Conservation (phyloP, 2,329 filamentous ascomycete species). For the Colletotrichum tanaceti region DNA sequence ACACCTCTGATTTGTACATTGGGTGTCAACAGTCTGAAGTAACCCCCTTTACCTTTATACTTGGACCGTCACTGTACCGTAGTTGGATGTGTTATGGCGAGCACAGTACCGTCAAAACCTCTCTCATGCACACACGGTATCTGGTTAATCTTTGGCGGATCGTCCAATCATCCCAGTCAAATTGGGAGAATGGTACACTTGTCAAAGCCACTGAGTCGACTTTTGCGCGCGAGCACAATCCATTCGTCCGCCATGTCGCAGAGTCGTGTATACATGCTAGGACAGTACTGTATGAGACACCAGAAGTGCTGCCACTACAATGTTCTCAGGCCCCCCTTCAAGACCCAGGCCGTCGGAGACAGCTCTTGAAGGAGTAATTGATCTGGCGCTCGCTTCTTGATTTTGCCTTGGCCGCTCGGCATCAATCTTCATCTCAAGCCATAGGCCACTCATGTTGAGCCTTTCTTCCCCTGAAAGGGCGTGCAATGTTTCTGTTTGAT, state of each 20-base stretch:
- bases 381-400: constrained; percentile 8
- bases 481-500: constrained; percentile 35
- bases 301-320: too few species aligned
- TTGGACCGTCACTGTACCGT: not conserved
- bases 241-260: not conserved
- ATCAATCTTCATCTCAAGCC: constrained; percentile 24
- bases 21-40: too few species aligned
- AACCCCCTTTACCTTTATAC: too few species aligned
- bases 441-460: constrained; percentile 11
- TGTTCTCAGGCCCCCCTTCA: not conserved
- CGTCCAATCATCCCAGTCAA: not conserved
- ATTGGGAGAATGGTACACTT: too few species aligned
- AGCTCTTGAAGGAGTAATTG: constrained; percentile 22
- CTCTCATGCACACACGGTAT: too few species aligned
- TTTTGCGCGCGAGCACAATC: not conserved
- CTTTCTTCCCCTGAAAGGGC: constrained; percentile 9
- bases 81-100: constrained; percentile 2
- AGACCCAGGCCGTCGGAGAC: constrained; percentile 14
- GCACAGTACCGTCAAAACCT: not conserved
- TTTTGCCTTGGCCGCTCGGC: constrained; percentile 3
- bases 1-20: too few species aligned
- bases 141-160: not conserved
- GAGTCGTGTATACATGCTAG: too few species aligned
- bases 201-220: not conserved
- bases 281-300: too few species aligned